Percentiles rank a stretch among this genome's conserved stretches.
Conservation (phyloP, 1,139 yeast genomes). For the Sugiyamaella sp. region DNA sequence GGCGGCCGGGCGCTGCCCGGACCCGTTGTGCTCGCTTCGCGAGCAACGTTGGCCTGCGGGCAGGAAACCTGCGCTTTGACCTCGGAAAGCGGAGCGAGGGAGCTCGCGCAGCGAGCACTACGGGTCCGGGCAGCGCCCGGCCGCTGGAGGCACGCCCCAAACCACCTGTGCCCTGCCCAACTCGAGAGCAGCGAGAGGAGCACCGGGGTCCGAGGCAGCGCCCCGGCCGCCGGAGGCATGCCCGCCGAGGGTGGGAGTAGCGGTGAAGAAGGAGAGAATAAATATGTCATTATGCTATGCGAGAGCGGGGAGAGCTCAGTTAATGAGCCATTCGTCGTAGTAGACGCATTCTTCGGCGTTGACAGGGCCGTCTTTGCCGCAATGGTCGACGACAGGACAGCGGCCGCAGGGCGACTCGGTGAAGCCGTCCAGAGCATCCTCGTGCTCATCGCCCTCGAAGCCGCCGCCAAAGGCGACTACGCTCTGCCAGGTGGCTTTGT, state of each 20-base stretch:
- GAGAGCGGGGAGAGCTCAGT: constrained; percentile 2
- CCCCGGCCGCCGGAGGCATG: constrained; percentile 18
- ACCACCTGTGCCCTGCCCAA: no score
- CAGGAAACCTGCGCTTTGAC: no score
- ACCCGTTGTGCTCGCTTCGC: background rate
- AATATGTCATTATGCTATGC: constrained; percentile 16
- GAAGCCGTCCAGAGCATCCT: constrained; percentile 35
- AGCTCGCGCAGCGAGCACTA: no score
- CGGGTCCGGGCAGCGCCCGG: no score
- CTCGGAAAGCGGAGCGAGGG: no score
- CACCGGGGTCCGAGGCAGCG: constrained; percentile 13
- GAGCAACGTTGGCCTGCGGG: no score
- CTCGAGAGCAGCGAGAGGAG: constrained; percentile 4
- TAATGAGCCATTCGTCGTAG: constrained; percentile 42
- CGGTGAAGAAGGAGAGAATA: constrained; percentile 6
- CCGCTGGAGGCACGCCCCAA: no score
- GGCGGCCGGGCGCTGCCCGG: constrained; percentile 2
- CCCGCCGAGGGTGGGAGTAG: background rate
- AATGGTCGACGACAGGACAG: constrained; percentile 40
- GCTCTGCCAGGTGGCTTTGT: constrained; percentile 58
- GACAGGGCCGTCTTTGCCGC: constrained; percentile 41
- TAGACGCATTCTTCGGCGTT: constrained; percentile 42
- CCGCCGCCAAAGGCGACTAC: constrained; percentile 66
- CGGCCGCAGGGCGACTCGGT: constrained; percentile 44
- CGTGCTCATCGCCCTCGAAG: constrained; percentile 34